Conservation (phyloP, 1,284 basidiomycete genomes). For the Heterobasidion irregulare region DNA sequence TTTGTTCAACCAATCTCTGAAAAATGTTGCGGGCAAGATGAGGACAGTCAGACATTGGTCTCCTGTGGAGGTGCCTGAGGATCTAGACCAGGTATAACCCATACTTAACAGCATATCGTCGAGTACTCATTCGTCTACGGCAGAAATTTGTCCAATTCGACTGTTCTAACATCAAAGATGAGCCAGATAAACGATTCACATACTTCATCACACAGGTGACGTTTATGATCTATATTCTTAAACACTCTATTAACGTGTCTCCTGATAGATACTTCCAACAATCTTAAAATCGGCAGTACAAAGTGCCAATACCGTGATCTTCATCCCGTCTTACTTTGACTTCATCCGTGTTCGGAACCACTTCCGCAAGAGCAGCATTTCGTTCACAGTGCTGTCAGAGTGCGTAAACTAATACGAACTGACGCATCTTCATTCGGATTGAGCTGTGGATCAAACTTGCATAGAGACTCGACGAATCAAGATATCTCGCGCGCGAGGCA, state of each 20-base stretch:
- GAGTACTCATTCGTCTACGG: not conserved
- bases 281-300: constrained; percentile 89
- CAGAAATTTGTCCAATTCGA: constrained; percentile 75
- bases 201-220: constrained; percentile 80
- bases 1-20: constrained; percentile 65
- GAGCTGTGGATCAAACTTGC: not conserved
- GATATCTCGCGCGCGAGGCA: constrained; percentile 92
- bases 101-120: not conserved
- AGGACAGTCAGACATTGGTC: constrained; percentile 60
- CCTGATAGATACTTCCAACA: constrained; percentile 63
- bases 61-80: constrained; percentile 70
- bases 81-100: constrained; percentile 62
- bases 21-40: constrained; percentile 83
- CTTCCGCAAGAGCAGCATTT: constrained; percentile 69
- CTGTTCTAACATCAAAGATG: constrained; percentile 63
- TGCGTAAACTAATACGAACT: constrained; percentile 21
- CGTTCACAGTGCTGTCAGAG: constrained; percentile 86
- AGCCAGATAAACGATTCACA: constrained; percentile 81
- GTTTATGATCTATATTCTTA: not conserved
- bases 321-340: constrained; percentile 95
- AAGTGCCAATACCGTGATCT: constrained; percentile 80
- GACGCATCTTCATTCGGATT: constrained; percentile 14
- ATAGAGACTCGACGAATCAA: constrained; percentile 84
- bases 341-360: constrained; percentile 89
- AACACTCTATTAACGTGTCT: not conserved